phyloP scores from a whole-genome alignment of 2,329 filamentous ascomycete genomes.

The Clarireedia monteithiana region DNA sequence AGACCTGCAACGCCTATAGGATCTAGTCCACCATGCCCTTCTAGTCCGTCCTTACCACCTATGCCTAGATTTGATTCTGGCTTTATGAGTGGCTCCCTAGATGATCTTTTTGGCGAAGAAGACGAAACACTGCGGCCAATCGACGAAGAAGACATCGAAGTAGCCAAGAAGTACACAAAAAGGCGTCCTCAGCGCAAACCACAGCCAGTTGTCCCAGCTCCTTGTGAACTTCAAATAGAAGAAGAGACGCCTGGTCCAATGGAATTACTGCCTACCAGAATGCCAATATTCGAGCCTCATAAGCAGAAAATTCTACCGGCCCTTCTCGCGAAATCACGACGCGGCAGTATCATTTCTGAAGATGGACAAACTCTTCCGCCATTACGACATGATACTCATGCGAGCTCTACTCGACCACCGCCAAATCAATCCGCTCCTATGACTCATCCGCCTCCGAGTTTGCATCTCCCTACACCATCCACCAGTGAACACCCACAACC shows the following conservation, averaged over 20 bases:
- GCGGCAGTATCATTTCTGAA: constrained; percentile 25
- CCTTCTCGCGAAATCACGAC: constrained; percentile 28
- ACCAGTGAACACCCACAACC: constrained; percentile 8
- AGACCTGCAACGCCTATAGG: constrained; percentile 51
- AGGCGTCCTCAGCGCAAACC: constrained; percentile 12
- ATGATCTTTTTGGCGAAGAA: constrained; percentile 53
- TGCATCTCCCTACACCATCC: constrained; percentile 3
- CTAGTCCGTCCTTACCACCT: constrained; percentile 52
- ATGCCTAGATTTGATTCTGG: constrained; percentile 61
- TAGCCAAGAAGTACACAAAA: constrained; percentile 28
- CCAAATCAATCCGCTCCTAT: neutral
- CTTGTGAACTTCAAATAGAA: constrained; percentile 28
- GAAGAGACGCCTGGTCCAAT: constrained; percentile 33
- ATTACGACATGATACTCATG: constrained; percentile 14
- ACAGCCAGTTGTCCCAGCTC: constrained; percentile 12
- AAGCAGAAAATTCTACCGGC: constrained; percentile 23
- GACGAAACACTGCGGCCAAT: constrained; percentile 28
- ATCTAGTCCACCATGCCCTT: constrained; percentile 72
- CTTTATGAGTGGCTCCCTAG: constrained; percentile 71
- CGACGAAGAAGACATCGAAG: constrained; percentile 31
- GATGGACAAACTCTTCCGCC: constrained; percentile 23
- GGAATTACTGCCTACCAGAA: constrained; percentile 33
- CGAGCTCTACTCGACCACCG: constrained; percentile 2
- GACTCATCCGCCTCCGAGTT: constrained; percentile 2
- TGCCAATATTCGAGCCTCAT: constrained; percentile 25